Conservation (phyloP, 139 green algal species). For the Protoeuglena noctilucae region DNA sequence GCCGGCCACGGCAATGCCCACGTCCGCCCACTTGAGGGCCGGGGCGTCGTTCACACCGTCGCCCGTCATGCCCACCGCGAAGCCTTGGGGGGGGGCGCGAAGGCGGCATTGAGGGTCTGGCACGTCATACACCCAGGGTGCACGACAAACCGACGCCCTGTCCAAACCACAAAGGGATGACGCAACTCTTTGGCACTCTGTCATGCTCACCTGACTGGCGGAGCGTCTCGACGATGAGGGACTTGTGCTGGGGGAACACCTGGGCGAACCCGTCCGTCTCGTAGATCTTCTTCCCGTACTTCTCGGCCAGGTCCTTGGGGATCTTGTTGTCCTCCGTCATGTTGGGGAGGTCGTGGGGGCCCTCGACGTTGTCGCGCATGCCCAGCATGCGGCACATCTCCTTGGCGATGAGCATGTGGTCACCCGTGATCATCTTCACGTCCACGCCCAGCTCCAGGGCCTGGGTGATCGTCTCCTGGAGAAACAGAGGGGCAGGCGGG, state of each 20-base stretch:
- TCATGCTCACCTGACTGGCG: too few relatives aligned
- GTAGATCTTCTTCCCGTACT: conserved; percentile 49
- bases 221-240: conserved; percentile 58
- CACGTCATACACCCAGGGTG: too few relatives aligned
- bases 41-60: conserved; percentile 84
- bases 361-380: conserved; percentile 60
- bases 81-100: too few relatives aligned
- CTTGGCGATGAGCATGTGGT: conserved; percentile 70
- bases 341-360: conserved; percentile 32
- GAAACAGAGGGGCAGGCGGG: too few relatives aligned
- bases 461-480: conserved; percentile 48
- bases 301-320: conserved; percentile 45
- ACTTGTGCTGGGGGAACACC: conserved; percentile 63
- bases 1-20: conserved; percentile 64
- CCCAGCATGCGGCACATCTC: conserved; percentile 61
- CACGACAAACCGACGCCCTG: too few relatives aligned
- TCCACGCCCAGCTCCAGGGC: conserved; percentile 55
- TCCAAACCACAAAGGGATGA: too few relatives aligned
- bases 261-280: conserved; percentile 67
- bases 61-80: conserved; percentile 69
- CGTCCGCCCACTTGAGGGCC: conserved; percentile 63
- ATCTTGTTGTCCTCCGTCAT: conserved; percentile 40
- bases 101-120: too few relatives aligned
- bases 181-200: too few relatives aligned
- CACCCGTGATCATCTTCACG: conserved; percentile 76